These are phyloP conservation scores for Scheffersomyces cryptocercus DNA, from an alignment of 1,139 yeast species.

Conservation along the genomic window DNA sequence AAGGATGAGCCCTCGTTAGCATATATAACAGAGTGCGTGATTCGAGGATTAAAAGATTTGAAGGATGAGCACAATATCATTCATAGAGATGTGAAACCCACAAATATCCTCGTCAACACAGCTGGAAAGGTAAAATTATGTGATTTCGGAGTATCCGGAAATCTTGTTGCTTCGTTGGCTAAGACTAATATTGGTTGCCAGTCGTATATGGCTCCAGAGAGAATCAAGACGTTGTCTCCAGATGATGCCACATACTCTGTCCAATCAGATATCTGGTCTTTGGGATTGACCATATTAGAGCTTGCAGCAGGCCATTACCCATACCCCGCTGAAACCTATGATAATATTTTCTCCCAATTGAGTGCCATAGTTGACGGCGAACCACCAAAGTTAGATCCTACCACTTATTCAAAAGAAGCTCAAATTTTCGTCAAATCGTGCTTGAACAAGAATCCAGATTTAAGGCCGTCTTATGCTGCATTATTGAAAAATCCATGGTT, in stretches of 20 bases:
- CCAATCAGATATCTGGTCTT: constrained; percentile 95
- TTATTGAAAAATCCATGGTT: constrained; percentile 86
- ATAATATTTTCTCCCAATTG: constrained; percentile 86
- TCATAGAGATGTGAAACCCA: constrained; percentile 97
- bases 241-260: constrained; percentile 86
- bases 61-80: constrained; percentile 88
- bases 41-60: constrained; percentile 77
- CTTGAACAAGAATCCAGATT: constrained; percentile 75
- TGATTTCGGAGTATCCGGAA: constrained; percentile 97
- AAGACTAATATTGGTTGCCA: constrained; percentile 97
- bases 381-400: constrained; percentile 69
- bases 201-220: constrained; percentile 98
- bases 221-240: constrained; percentile 62
- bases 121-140: constrained; percentile 87
- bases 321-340: constrained; percentile 91
- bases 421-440: constrained; percentile 79
- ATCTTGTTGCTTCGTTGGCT: constrained; percentile 92
- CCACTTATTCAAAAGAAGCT: constrained; percentile 69
- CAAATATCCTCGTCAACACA: constrained; percentile 81
- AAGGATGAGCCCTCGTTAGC: constrained; percentile 77
- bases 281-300: constrained; percentile 87
- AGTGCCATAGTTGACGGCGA: constrained; percentile 97
- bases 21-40: constrained; percentile 76
- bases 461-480: constrained; percentile 80
- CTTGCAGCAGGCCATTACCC: constrained; percentile 92